Base-by-base conservation (phyloP, 495 filamentous ascomycete species). In the Daldinia loculata region DNA sequence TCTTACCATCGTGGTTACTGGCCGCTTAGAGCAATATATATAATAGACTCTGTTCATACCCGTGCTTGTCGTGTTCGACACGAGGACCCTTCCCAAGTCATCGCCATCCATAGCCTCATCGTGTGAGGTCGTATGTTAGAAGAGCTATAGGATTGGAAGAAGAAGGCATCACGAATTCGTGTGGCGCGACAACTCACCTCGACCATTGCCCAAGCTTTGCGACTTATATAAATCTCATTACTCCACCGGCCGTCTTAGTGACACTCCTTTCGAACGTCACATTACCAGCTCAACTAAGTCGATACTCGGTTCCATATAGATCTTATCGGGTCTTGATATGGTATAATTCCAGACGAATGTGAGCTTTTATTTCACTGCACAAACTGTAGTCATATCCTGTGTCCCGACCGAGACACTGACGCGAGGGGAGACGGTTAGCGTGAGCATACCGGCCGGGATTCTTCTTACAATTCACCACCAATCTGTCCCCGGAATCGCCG, bases 301-400 rank as follows among this genome's bases (percentile, higher is more conserved):
- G 22, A 38, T 38, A 36, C 55, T 41, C 11, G 53, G 30, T 56
- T 15, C 62, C 12, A 17, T 63, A 34, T 39, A 43, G 14, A 41
- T 41, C 45, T 52, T 51, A 32, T 32, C 36, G 32, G 29, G 5
- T 43, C 56, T 50, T 72, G 64, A 56, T 61, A 69, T 72, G 59
- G 34, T 50, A 68, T 70, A 69, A 68, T 27, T 48, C 27, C 45
- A 52, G 24, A 64, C 74, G 63, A 74, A 74, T 68, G 75, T 76
- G 71, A 77, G 66, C 69, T 72, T 39, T 41, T 41, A 61, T 50
- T 59, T 68, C 43, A 57, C n/a, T 34, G 34, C 63, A 66, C 5
- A 36, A 56, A 39, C 39, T 5, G 30, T 43, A 26, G 55, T 51
- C 17, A 63, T 63, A 29, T 12, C 50, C 52, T 36, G 38, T 56